These are phyloP conservation scores for Pueraria montana DNA, from an alignment of 306 rosid species.

Conservation along the genomic window DNA sequence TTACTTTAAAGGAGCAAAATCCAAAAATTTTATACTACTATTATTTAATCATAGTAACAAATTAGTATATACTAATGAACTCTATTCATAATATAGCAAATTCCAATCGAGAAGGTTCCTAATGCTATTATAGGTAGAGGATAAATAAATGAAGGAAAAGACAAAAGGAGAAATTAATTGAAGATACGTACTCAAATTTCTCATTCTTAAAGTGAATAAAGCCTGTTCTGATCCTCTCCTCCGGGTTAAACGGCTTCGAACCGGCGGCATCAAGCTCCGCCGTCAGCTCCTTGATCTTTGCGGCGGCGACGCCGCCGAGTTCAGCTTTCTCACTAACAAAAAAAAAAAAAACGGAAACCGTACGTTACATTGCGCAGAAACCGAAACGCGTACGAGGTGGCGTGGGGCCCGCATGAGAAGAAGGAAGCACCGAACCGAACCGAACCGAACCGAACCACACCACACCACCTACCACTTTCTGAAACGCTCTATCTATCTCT, in stretches of 20 bases:
- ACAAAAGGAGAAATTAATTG: not conserved
- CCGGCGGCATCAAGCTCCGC: constrained; percentile 60
- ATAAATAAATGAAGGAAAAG: not conserved
- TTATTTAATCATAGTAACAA: not conserved
- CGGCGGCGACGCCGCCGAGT: constrained; percentile 72
- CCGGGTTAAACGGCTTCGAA: constrained; percentile 58
- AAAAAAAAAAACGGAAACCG: constrained; percentile 13
- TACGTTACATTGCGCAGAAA: constrained; percentile 15
- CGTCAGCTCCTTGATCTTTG: constrained; percentile 77
- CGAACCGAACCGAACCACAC: no score
- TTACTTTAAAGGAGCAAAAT: not conserved
- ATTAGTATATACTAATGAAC: not conserved
- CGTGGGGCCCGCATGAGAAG: constrained; percentile 38
- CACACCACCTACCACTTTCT: not conserved
- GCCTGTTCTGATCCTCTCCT: constrained; percentile 78
- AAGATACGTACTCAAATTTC: constrained; percentile 75
- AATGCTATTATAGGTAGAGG: not conserved
- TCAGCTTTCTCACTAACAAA: constrained; percentile 65
- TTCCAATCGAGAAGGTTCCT: constrained; percentile 9
- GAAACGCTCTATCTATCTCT: not conserved
- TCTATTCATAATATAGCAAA: not conserved
- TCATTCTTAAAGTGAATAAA: constrained; percentile 75
- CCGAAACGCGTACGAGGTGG: constrained; percentile 3
- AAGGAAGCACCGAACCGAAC: no score
- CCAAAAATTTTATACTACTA: not conserved